Conservation (phyloP, 2,329 filamentous ascomycete species). For the Hypoxylon sp. region DNA sequence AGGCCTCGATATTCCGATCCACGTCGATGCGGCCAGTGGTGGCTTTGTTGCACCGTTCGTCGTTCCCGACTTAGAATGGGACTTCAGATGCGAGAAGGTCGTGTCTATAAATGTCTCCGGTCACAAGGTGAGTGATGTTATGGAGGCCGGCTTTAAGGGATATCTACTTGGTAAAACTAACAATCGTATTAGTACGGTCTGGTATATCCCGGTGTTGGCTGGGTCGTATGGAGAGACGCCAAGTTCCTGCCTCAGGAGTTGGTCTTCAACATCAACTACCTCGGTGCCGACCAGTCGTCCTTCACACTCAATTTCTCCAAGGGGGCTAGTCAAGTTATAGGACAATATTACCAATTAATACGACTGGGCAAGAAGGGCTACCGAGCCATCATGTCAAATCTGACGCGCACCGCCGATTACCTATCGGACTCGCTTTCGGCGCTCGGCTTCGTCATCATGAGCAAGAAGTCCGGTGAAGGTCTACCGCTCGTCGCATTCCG, state of each 20-base stretch:
- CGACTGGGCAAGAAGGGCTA: conserved; percentile 94
- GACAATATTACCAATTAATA: conserved; percentile 97
- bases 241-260: conserved; percentile 90
- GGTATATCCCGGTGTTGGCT: conserved; percentile 92
- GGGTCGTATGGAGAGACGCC: conserved; percentile 89
- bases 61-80: conserved; percentile 86
- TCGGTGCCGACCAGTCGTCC: conserved; percentile 93
- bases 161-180: background rate
- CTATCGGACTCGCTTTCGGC: conserved; percentile 79
- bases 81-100: conserved; percentile 90
- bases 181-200: conserved; percentile 64
- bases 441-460: conserved; percentile 91
- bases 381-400: conserved; percentile 92
- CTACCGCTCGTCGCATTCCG: conserved; percentile 93
- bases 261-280: conserved; percentile 99
- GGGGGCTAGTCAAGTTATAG: conserved; percentile 93
- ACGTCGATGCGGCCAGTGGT: conserved; percentile 92
- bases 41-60: conserved; percentile 96
- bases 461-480: conserved; percentile 80
- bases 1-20: conserved; percentile 85
- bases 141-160: background rate
- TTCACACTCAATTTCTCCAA: conserved; percentile 99
- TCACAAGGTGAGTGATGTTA: conserved; percentile 73
- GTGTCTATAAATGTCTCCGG: conserved; percentile 95
- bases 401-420: conserved; percentile 92